Evolutionary conservation across 331 rosid species (phyloP).

Genomic region (Pyracantha coccinea): DNA sequence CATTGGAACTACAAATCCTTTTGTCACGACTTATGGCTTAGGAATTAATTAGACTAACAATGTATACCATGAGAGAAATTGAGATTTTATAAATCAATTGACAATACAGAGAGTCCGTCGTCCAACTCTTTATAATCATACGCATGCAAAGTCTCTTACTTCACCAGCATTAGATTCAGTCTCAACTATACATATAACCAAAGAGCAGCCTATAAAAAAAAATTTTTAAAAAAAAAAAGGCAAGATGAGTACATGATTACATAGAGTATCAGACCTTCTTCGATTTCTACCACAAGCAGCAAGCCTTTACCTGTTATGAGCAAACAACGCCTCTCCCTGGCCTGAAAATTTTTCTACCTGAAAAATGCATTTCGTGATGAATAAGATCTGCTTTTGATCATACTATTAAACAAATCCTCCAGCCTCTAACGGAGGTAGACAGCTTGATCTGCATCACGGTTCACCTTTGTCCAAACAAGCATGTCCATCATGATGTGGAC

Average conservation of each 20-base stretch:
- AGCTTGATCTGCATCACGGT: neutral
- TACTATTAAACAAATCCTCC: neutral
- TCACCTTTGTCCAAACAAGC: neutral
- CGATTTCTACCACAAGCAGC: neutral
- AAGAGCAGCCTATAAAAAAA: neutral
- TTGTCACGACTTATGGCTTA: too few relatives aligned
- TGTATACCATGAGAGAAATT: neutral
- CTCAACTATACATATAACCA: neutral
- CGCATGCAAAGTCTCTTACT: too few relatives aligned
- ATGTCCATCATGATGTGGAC: slow-evolving; percentile 1
- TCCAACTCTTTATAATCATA: too few relatives aligned
- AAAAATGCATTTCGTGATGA: neutral
- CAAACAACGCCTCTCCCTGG: neutral
- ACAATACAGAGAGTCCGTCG: too few relatives aligned
- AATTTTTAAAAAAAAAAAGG: neutral
- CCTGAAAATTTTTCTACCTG: neutral
- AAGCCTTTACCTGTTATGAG: neutral
- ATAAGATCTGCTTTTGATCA: neutral
- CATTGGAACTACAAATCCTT: too few relatives aligned
- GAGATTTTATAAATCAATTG: too few relatives aligned
- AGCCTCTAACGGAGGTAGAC: neutral
- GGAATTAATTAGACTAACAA: too few relatives aligned
- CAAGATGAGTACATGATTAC: neutral
- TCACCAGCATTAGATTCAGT: neutral
- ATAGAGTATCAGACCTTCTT: neutral